Base-by-base conservation (phyloP, 108 stramenopile genomes). In the Skeletonema potamos region DNA sequence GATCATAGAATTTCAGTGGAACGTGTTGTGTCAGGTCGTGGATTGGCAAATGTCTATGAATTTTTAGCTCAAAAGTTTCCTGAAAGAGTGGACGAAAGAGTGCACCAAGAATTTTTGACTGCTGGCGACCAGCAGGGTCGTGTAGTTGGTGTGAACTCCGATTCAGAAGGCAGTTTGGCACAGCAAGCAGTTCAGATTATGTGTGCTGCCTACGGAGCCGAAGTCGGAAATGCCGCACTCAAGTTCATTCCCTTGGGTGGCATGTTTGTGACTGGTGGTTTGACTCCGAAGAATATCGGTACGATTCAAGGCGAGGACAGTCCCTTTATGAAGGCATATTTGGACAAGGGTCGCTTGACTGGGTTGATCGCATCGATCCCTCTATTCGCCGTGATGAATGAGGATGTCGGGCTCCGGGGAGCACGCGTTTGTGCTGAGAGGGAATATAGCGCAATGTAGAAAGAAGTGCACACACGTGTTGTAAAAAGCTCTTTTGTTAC, bases 211-310 rank as follows among this genome's bases (percentile, higher is more conserved):
- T 98, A 98, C 72, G 98, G 97, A 20, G 82, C 80, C 17, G 98
- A 97, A 72, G 94, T 91, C 30, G 97, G 98, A 13, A 84, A 79
- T 64, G 85, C 88, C 46, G 92, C 82, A 7, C 81, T 99, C 70
- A 96, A 97, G 66, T 97, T 76, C 62, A 87, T 98, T 61, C 98
- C 98, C 2, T 89, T 86, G 27, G 97, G 97, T 62, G 98, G 98
- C 9, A 70, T 99, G 55, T 99, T 89, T 81, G 82, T 99, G 18
- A 88, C 96, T 2, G 98, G 98, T 6, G 98, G 97, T 6, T 77
- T 99, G 60, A 97, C 98, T 10, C 94, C 93, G n/a, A 99, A 99
- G 82, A 96, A 96, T 66, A 84, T 98, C 24, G 55, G 79, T 34
- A 81, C 78, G 63, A 93, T 97, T 43, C 33, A 92, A 66, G 95